phyloP scores from a whole-genome alignment of 1,284 basidiomycete species.

The Trametes polyzona region DNA sequence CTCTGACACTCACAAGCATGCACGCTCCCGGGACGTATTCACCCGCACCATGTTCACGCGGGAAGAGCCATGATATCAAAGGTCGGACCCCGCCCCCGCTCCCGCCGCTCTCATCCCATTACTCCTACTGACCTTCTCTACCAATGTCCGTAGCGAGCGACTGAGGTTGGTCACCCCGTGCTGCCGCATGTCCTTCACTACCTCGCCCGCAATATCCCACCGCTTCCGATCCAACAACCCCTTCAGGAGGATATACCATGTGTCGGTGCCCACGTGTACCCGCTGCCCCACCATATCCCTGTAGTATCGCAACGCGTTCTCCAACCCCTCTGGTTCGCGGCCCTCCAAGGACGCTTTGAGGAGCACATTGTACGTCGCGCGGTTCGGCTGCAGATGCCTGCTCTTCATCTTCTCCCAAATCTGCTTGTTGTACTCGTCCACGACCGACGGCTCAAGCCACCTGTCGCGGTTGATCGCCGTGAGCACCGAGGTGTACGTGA shows the following conservation, averaged over 20 bases:
- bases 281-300: slow-evolving; percentile 61
- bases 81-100: slow-evolving; percentile 19
- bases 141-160: slow-evolving; percentile 42
- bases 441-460: slow-evolving; percentile 47
- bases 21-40: not conserved
- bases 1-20: slow-evolving; percentile 2
- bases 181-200: slow-evolving; percentile 62
- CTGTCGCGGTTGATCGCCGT: slow-evolving; percentile 58
- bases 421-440: slow-evolving; percentile 49
- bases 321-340: slow-evolving; percentile 48
- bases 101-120: slow-evolving; percentile 29
- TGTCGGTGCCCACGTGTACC: slow-evolving; percentile 59
- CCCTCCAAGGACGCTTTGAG: slow-evolving; percentile 65
- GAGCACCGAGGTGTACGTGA: slow-evolving; percentile 76
- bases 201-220: slow-evolving; percentile 59
- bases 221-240: slow-evolving; percentile 59
- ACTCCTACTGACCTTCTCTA: slow-evolving; percentile 43
- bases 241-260: slow-evolving; percentile 75
- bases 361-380: slow-evolving; percentile 75
- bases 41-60: not conserved
- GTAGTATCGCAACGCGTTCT: slow-evolving; percentile 64
- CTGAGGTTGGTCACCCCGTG: slow-evolving; percentile 5
- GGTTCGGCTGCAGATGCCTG: slow-evolving; percentile 55
- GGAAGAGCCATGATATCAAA: slow-evolving; percentile 11
- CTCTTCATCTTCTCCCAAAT: slow-evolving; percentile 65